Evolutionary conservation across 345 rosid species (phyloP).

Genomic region (Pugionium dolabratum): DNA sequence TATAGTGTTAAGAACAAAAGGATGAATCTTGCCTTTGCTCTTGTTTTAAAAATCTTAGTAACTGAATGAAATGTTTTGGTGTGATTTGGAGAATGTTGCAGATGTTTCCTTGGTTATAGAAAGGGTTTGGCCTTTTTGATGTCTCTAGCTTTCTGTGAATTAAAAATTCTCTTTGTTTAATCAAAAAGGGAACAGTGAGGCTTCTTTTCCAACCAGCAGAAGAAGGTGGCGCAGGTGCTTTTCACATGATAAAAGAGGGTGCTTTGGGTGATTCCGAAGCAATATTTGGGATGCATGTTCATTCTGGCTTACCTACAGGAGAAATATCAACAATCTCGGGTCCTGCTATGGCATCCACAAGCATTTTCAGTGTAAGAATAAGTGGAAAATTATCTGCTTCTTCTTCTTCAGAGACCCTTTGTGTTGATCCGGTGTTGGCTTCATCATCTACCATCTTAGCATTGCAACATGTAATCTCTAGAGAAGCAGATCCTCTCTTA

Average conservation of each 20-base stretch:
- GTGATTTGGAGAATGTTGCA: slow-evolving; percentile 7
- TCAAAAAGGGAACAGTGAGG: slow-evolving; percentile 78
- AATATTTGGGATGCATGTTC: slow-evolving; percentile 79
- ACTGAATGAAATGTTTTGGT: background rate
- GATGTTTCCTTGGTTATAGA: background rate
- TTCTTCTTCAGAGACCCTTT: slow-evolving; percentile 62
- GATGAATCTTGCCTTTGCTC: background rate
- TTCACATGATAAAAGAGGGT: slow-evolving; percentile 75
- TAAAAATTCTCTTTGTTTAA: slow-evolving; percentile 7
- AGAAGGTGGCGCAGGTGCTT: slow-evolving; percentile 93
- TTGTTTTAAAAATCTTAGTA: background rate
- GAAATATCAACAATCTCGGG: slow-evolving; percentile 58
- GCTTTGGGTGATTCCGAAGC: slow-evolving; percentile 89
- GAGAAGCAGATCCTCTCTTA: slow-evolving; percentile 77
- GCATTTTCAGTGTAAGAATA: slow-evolving; percentile 59
- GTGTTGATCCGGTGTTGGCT: slow-evolving; percentile 69
- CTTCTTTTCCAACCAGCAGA: slow-evolving; percentile 93
- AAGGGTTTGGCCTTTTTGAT: slow-evolving; percentile 1
- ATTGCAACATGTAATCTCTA: slow-evolving; percentile 72
- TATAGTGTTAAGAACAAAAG: background rate
- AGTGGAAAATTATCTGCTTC: slow-evolving; percentile 49
- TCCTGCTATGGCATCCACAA: slow-evolving; percentile 57
- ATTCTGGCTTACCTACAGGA: slow-evolving; percentile 50
- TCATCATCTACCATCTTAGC: slow-evolving; percentile 72
- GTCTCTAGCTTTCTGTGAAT: slow-evolving; percentile 7